phyloP scores from a whole-genome alignment of 129 eudicot genomes.

The Chrysanthemum lavandulifolium region DNA sequence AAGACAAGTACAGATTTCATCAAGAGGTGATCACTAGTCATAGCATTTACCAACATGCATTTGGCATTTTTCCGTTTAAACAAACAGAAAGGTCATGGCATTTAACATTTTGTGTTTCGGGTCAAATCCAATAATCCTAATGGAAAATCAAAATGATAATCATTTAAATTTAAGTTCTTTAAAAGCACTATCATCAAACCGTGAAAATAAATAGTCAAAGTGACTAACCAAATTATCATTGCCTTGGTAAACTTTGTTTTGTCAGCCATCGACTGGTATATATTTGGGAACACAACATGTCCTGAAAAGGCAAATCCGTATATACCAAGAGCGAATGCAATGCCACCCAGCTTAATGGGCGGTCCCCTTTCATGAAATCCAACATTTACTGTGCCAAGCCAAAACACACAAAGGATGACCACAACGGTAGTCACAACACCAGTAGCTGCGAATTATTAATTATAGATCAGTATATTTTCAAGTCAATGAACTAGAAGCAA shows the following conservation, averaged over 20 bases:
- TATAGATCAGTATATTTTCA: background rate
- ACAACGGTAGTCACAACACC: constrained; percentile 67
- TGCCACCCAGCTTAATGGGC: constrained; percentile 54
- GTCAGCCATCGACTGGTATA: constrained; percentile 93
- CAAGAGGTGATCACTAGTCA: background rate
- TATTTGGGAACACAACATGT: constrained; percentile 84
- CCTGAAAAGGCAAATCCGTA: constrained; percentile 87
- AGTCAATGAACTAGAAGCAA: background rate
- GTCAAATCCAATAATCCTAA: background rate
- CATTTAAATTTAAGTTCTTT: background rate
- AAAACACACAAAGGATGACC: constrained; percentile 60
- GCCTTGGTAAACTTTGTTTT: constrained; percentile 69
- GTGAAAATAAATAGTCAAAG: background rate
- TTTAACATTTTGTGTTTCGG: background rate
- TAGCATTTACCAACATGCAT: background rate
- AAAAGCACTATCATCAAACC: background rate
- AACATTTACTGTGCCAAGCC: constrained; percentile 60
- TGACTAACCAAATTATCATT: constrained; percentile 50
- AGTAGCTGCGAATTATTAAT: constrained; percentile 55
- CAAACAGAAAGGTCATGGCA: background rate
- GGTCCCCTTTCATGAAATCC: constrained; percentile 58
- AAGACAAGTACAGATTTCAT: background rate
- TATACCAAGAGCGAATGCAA: constrained; percentile 76
- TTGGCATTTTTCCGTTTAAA: too few relatives aligned
- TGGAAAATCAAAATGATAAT: background rate